Percentiles rank a stretch among this genome's conserved stretches.
Evolutionary conservation across 768 basidiomycete species (phyloP).

Genomic region (Trametopsis cervina): DNA sequence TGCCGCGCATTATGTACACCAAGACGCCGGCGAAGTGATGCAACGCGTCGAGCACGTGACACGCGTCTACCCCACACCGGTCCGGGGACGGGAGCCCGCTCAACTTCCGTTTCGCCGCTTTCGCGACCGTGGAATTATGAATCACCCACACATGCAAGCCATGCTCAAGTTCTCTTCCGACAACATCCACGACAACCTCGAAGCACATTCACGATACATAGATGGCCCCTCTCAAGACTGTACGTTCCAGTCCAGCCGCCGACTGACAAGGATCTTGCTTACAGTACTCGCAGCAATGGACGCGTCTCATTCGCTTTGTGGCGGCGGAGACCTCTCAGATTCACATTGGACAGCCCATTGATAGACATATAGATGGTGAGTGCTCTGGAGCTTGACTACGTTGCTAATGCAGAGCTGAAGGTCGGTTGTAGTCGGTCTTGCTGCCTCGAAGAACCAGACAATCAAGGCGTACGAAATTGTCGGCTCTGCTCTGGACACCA

Average conservation of each 20-base stretch:
- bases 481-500: conserved; percentile 62
- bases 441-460: conserved; percentile 39
- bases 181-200: conserved; percentile 8
- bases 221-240: conserved; percentile 57
- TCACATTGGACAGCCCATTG: conserved; percentile 74
- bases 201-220: not conserved
- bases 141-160: not conserved
- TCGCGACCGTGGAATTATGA: not conserved
- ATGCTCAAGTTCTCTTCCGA: conserved; percentile 6
- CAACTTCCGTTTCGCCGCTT: conserved; percentile 15
- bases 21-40: not conserved
- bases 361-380: conserved; percentile 57
- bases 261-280: not conserved
- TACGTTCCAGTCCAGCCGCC: conserved; percentile 22
- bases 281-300: conserved; percentile 49
- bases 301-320: conserved; percentile 75
- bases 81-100: conserved; percentile 11
- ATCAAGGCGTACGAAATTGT: conserved; percentile 69
- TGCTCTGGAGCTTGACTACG: not conserved
- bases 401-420: not conserved
- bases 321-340: conserved; percentile 67
- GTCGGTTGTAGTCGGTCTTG: conserved; percentile 47
- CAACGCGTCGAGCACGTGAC: not conserved
- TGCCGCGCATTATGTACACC: no score
- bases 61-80: not conserved